A percentile compares a stretch with the other conserved stretches of the same genome.
phyloP scores from a whole-genome alignment of 139 green algal genomes.

The Nannochloris sp. region DNA sequence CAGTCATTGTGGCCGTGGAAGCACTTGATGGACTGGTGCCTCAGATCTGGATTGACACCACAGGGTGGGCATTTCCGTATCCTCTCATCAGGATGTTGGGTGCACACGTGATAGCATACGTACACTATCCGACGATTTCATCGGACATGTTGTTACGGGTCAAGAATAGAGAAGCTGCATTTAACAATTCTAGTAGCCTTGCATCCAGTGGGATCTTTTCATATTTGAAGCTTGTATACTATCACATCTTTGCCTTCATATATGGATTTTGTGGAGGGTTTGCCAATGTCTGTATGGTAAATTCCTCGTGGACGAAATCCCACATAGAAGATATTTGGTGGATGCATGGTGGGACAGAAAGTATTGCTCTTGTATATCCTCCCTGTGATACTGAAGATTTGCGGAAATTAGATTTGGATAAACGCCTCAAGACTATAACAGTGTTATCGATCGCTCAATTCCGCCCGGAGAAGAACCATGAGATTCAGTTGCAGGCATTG shows the following conservation, averaged over 20 bases:
- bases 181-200: constrained; percentile 63
- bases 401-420: constrained; percentile 66
- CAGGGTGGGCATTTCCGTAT: constrained; percentile 86
- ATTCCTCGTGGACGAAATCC: constrained; percentile 83
- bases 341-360: constrained; percentile 10
- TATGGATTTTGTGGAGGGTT: constrained; percentile 57
- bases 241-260: constrained; percentile 55
- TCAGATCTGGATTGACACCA: constrained; percentile 84
- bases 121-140: constrained; percentile 89
- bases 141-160: constrained; percentile 79
- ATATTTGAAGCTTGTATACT: constrained; percentile 78
- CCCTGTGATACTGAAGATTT: constrained; percentile 73
- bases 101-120: constrained; percentile 64
- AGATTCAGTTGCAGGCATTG: constrained; percentile 33
- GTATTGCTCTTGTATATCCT: constrained; percentile 63
- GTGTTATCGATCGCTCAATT: constrained; percentile 89
- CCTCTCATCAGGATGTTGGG: constrained; percentile 62
- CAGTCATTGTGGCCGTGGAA: constrained; percentile 52
- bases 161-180: constrained; percentile 22
- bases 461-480: constrained; percentile 87
- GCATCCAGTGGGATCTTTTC: constrained; percentile 31
- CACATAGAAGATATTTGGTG: constrained; percentile 83
- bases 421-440: constrained; percentile 62
- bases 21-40: constrained; percentile 56
- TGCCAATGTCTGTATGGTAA: constrained; percentile 69